Evolutionary conservation across 2,329 filamentous ascomycete genomes (phyloP).

Genomic region (Pestalotiopsis sp.): DNA sequence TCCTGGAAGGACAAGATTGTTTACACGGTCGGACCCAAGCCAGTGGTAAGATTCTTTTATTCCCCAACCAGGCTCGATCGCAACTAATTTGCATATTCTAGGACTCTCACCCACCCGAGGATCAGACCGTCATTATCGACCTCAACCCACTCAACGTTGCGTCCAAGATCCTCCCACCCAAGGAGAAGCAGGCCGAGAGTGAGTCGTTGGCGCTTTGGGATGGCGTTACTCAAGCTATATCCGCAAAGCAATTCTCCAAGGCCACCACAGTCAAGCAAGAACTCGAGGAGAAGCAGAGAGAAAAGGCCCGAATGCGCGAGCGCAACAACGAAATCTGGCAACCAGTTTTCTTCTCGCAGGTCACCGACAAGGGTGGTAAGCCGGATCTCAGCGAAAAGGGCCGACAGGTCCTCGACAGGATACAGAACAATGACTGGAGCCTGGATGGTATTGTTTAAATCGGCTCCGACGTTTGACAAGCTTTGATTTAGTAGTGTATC

Average conservation of each 20-base stretch:
- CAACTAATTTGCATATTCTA: constrained; percentile 20
- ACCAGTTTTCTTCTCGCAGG: constrained; percentile 83
- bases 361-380: constrained; percentile 56
- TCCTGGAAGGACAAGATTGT: constrained; percentile 78
- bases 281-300: constrained; percentile 86
- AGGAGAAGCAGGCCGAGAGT: constrained; percentile 79
- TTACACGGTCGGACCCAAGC: constrained; percentile 62
- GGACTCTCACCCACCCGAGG: constrained; percentile 53
- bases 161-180: constrained; percentile 77
- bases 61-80: neutral
- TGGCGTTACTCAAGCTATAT: constrained; percentile 83
- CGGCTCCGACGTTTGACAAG: neutral
- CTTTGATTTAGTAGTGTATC: neutral
- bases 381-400: constrained; percentile 59
- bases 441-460: constrained; percentile 45
- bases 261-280: constrained; percentile 89
- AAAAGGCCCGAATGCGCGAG: constrained; percentile 81
- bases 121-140: constrained; percentile 80
- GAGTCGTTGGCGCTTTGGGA: constrained; percentile 90
- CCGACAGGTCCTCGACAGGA: constrained; percentile 49
- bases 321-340: constrained; percentile 70
- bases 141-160: constrained; percentile 80
- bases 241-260: constrained; percentile 77
- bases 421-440: constrained; percentile 56
- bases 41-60: constrained; percentile 54